These are phyloP conservation scores for Plenodomus tracheiphilus DNA, from an alignment of 2,329 filamentous ascomycete species.

Conservation along the genomic window DNA sequence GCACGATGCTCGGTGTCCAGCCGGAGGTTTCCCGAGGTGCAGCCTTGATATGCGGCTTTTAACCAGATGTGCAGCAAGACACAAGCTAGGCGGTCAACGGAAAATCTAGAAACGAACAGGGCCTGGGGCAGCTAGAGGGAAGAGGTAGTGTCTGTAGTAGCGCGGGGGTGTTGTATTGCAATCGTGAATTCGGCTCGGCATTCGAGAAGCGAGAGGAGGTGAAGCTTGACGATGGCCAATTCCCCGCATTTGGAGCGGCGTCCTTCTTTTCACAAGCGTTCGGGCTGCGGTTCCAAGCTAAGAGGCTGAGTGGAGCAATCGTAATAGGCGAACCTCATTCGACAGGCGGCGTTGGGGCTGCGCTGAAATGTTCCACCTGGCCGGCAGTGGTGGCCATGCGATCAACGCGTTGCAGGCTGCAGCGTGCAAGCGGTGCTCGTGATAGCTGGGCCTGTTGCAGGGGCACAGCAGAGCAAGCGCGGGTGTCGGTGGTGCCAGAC, in stretches of 20 bases:
- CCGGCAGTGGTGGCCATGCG: constrained; percentile 15
- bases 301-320: constrained; percentile 30
- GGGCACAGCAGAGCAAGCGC: background rate
- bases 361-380: constrained; percentile 29
- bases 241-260: constrained; percentile 42
- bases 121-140: constrained; percentile 10
- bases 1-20: constrained; percentile 32
- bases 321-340: constrained; percentile 30
- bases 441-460: background rate
- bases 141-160: constrained; percentile 26
- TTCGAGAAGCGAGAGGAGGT: constrained; percentile 36
- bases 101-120: constrained; percentile 8
- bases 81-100: constrained; percentile 22
- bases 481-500: background rate
- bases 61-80: constrained; percentile 13
- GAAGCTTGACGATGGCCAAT: constrained; percentile 35
- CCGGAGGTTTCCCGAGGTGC: constrained; percentile 36
- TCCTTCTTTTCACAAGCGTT: constrained; percentile 37
- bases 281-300: constrained; percentile 30
- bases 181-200: constrained; percentile 38
- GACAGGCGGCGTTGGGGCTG: constrained; percentile 23
- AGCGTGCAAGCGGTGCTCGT: constrained; percentile 4
- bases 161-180: constrained; percentile 30
- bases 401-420: background rate
- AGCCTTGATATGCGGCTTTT: constrained; percentile 22